Conservation (phyloP, 2,329 filamentous ascomycete species). For the Ascochyta clinopodiicola region DNA sequence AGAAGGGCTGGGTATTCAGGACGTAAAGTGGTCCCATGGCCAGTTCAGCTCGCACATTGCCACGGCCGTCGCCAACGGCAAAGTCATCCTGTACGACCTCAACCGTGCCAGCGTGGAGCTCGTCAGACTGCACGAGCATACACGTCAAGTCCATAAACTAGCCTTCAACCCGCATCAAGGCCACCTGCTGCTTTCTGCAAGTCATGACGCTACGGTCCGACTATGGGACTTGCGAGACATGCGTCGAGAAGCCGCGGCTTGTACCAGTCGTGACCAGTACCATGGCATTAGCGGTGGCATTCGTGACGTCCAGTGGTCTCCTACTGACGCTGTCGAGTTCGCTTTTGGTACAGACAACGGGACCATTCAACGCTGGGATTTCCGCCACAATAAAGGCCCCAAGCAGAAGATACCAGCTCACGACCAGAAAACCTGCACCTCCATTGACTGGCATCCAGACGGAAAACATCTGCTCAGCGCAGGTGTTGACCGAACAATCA, state of each 20-base stretch:
- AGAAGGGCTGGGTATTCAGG: conserved; percentile 67
- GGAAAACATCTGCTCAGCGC: conserved; percentile 69
- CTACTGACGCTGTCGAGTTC: conserved; percentile 67
- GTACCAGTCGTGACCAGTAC: conserved; percentile 62
- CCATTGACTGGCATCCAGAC: conserved; percentile 72
- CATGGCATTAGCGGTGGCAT: conserved; percentile 66
- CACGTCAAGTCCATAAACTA: conserved; percentile 69
- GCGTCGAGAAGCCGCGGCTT: conserved; percentile 57
- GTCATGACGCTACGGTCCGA: conserved; percentile 68
- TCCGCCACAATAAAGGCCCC: conserved; percentile 62
- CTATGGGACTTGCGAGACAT: conserved; percentile 69
- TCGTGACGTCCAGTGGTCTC: conserved; percentile 70
- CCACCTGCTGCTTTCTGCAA: conserved; percentile 66
- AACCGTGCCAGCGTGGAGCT: conserved; percentile 66
- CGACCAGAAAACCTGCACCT: conserved; percentile 63
- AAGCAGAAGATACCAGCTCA: conserved; percentile 68
- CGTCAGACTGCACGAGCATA: conserved; percentile 68
- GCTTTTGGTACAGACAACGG: conserved; percentile 70
- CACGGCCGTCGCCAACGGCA: conserved; percentile 69
- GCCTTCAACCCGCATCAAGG: conserved; percentile 70
- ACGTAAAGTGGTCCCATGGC: conserved; percentile 72
- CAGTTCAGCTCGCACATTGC: conserved; percentile 66
- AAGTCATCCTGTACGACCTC: conserved; percentile 70
- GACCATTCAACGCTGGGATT: conserved; percentile 69
- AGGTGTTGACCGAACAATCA: conserved; percentile 67